These are phyloP conservation scores for Galeopsis tetrahit DNA, from an alignment of 257 asterid species.

Conservation along the genomic window DNA sequence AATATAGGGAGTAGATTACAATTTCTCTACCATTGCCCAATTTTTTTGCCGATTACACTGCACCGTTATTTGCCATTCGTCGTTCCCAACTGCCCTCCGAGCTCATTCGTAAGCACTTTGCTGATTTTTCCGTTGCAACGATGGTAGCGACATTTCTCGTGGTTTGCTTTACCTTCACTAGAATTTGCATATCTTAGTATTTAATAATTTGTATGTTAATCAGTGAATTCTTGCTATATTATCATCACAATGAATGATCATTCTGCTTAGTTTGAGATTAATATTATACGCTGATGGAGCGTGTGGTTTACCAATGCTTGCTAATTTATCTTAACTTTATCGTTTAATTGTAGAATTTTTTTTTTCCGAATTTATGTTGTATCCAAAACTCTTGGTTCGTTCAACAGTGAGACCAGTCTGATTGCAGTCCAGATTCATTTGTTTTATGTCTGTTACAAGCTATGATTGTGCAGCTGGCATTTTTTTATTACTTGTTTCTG, in stretches of 20 bases:
- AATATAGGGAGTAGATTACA: conserved; percentile 13
- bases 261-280: conserved; percentile 1
- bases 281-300: not conserved
- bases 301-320: not conserved
- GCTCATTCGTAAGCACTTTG: conserved; percentile 11
- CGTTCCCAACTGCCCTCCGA: conserved; percentile 28
- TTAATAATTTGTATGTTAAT: not conserved
- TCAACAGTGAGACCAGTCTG: conserved; percentile 7
- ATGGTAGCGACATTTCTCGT: not conserved
- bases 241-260: not conserved
- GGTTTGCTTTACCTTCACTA: conserved; percentile 22
- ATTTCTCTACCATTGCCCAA: conserved; percentile 28
- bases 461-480: not conserved
- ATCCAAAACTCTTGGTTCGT: not conserved
- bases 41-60: conserved; percentile 14
- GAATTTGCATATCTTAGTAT: not conserved
- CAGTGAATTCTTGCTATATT: not conserved
- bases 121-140: not conserved
- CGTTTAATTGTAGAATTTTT: not conserved
- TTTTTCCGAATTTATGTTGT: not conserved
- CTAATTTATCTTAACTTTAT: not conserved
- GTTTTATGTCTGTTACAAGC: not conserved
- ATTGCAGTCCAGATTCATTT: conserved; percentile 2
- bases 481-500: not conserved
- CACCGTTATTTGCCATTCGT: conserved; percentile 32